phyloP scores from a whole-genome alignment of 495 filamentous ascomycete genomes.

The Thozetella sp. region DNA sequence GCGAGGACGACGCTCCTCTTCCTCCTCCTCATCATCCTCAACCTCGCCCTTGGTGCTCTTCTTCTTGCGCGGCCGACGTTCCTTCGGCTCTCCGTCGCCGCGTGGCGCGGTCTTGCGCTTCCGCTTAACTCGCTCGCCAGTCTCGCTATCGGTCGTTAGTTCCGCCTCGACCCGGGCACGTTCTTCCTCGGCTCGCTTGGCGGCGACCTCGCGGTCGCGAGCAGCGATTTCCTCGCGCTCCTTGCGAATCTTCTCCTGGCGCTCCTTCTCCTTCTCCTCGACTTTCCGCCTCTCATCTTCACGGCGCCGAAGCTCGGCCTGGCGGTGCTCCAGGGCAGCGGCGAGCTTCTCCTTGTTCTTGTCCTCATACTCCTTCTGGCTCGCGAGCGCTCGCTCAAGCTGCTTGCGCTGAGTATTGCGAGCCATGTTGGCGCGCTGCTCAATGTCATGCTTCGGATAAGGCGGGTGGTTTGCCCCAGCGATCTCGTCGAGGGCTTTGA shows the following conservation, averaged over 20 bases:
- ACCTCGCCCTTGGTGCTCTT: slow-evolving; percentile 45
- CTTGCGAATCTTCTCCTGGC: slow-evolving; percentile 75
- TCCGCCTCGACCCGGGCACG: slow-evolving; percentile 66
- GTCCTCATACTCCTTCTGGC: slow-evolving; percentile 89
- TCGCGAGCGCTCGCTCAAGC: slow-evolving; percentile 79
- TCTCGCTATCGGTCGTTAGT: slow-evolving; percentile 75
- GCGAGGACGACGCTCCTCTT: slow-evolving; percentile 47
- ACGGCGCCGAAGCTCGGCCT: slow-evolving; percentile 72
- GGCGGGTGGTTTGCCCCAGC: slow-evolving; percentile 83
- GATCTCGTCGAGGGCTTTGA: slow-evolving; percentile 77
- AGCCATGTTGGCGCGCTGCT: slow-evolving; percentile 96
- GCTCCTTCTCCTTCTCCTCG: slow-evolving; percentile 66
- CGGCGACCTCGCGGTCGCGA: slow-evolving; percentile 70
- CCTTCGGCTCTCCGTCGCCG: slow-evolving; percentile 46
- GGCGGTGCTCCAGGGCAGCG: slow-evolving; percentile 71
- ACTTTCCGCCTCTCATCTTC: slow-evolving; percentile 71
- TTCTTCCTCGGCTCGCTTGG: slow-evolving; percentile 74
- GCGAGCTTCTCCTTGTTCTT: slow-evolving; percentile 85
- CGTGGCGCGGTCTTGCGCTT: slow-evolving; percentile 60
- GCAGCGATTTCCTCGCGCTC: slow-evolving; percentile 81
- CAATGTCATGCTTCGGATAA: slow-evolving; percentile 85
- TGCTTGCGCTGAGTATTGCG: slow-evolving; percentile 90
- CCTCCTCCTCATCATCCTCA: slow-evolving; percentile 54
- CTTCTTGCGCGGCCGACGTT: slow-evolving; percentile 62
- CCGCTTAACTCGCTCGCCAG: slow-evolving; percentile 73